Evolutionary conservation across 495 filamentous ascomycete species (phyloP).

Genomic region (Penicillium taxi): DNA sequence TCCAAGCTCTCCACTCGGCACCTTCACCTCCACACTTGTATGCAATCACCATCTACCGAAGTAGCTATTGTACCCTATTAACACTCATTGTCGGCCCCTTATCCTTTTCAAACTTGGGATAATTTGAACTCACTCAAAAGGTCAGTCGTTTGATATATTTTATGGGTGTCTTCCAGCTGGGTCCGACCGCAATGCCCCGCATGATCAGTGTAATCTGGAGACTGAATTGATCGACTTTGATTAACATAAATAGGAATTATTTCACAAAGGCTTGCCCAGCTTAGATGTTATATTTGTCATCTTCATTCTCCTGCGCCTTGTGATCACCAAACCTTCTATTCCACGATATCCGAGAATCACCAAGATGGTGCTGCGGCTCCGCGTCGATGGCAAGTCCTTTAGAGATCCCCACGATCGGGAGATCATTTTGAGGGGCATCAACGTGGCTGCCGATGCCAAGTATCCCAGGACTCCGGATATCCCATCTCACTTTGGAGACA

Average conservation of each 20-base stretch:
- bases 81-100: background rate
- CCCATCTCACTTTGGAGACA: constrained; percentile 66
- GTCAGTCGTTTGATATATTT: background rate
- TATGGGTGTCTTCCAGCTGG: background rate
- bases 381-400: constrained; percentile 76
- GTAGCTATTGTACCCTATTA: background rate
- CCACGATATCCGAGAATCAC: no score
- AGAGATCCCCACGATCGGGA: constrained; percentile 60
- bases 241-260: no score
- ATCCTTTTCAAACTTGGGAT: background rate
- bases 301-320: background rate
- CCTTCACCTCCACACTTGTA: background rate
- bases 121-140: background rate
- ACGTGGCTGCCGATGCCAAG: constrained; percentile 61
- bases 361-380: constrained; percentile 47
- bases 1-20: constrained; percentile 4
- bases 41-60: background rate
- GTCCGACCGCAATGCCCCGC: background rate
- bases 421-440: constrained; percentile 62
- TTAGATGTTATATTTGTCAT: background rate
- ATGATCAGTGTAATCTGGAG: background rate
- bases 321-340: background rate
- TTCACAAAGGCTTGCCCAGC: no score
- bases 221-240: background rate
- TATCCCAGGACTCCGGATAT: constrained; percentile 67